Conservation (phyloP, 768 basidiomycete genomes). For the Strobilomyces dryophilus region DNA sequence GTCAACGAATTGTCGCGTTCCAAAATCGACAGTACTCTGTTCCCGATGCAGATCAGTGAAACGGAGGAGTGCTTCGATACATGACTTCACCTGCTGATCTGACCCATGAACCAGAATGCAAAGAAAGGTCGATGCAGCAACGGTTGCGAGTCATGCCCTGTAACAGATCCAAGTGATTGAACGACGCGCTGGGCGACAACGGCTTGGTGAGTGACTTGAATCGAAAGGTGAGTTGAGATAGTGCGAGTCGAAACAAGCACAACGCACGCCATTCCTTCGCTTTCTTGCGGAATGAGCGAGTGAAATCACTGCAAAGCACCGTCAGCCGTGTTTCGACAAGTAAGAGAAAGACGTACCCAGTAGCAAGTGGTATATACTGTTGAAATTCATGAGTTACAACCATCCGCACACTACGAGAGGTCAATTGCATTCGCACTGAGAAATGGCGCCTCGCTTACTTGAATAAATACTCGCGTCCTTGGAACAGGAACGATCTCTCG, state of each 20-base stretch:
- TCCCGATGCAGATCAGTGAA: constrained; percentile 9
- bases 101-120: constrained; percentile 73
- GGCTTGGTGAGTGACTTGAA: constrained; percentile 56
- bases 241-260: constrained; percentile 6
- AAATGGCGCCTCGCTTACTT: constrained; percentile 46
- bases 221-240: constrained; percentile 5
- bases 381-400: constrained; percentile 68
- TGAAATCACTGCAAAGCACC: constrained; percentile 37
- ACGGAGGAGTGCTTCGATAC: constrained; percentile 1
- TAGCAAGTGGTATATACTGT: constrained; percentile 56
- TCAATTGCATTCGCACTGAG: constrained; percentile 4
- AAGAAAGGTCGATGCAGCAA: constrained; percentile 61
- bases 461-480: constrained; percentile 71
- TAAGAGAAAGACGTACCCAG: constrained; percentile 38
- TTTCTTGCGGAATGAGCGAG: constrained; percentile 48
- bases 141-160: constrained; percentile 44
- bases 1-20: constrained; percentile 53
- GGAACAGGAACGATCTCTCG: constrained; percentile 64
- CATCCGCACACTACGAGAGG: constrained; percentile 53
- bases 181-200: constrained; percentile 57
- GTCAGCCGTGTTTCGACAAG: neutral
- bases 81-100: constrained; percentile 49
- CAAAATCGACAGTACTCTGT: constrained; percentile 57
- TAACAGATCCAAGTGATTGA: constrained; percentile 55
- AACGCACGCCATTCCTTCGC: constrained; percentile 65